Base-by-base conservation (phyloP, 2,329 filamentous ascomycete genomes). In the Trichoderma gracile region DNA sequence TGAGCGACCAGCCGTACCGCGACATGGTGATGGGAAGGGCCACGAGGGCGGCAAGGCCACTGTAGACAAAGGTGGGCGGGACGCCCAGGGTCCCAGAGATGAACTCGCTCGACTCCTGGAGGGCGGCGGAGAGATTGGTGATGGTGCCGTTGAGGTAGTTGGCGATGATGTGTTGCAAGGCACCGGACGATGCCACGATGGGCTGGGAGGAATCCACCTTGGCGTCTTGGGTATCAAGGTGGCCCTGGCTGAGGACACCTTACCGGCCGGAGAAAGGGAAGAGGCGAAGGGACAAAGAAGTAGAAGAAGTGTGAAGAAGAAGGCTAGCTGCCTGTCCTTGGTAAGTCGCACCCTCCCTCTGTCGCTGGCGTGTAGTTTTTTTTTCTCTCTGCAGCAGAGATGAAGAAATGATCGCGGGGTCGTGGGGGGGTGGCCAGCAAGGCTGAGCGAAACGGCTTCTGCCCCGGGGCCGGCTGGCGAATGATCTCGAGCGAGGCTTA, bases 151-250 rank as follows among this genome's bases (percentile, higher is more conserved):
- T 82, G 72, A 88, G 74, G 76, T 86, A 86, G 73, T 81, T 82
- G 71, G 80, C 81, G 64, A 84, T 80, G 78, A 84, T 80, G 78
- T 83, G 86, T 79, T 83, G 83, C 74, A 86, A 76, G 78, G 84
- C 86, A 86, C 85, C 85, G 76, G 82, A 81, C 73, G 85, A 86
- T 84, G 84, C 85, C 83, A 82, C 79, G 73, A 79, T 73, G 75
- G 77, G 78, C 77, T 82, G 80, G 78, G 78, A 77, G 75, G 84
- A 86, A 86, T 84, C 85, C 85, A 87, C 84, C 77, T 86, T 87
- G 83, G 77, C 79, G 78, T 53, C 46, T 75, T 72, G 70, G 69
- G 69, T 70, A 65, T 71, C 70, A 75, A 73, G 74, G 73, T 75
- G 73, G 67, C 72, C 75, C 73, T 67, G 62, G 64, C 65, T 70